Conservation (phyloP, 768 basidiomycete genomes). For the Rhodotorula diobovata region DNA sequence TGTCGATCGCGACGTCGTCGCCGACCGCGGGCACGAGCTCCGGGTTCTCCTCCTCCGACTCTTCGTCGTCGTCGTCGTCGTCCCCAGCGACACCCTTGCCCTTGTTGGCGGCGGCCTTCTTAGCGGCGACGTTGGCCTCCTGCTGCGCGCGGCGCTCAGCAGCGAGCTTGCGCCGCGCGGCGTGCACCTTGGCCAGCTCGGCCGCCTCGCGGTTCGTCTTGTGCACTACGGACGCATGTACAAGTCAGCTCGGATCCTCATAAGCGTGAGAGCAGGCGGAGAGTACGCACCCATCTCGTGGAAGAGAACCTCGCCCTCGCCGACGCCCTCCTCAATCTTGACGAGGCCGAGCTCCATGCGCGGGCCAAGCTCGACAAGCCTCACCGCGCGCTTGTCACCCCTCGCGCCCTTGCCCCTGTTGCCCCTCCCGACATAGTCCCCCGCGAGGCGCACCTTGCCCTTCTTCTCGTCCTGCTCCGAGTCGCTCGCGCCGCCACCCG, state of each 20-base stretch:
- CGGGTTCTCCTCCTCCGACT: conserved; percentile 41
- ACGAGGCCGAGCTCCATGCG: conserved; percentile 86
- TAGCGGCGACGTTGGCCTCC: conserved; percentile 80
- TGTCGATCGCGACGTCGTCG: conserved; percentile 38
- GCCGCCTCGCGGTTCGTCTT: conserved; percentile 53
- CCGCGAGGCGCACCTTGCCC: conserved; percentile 67
- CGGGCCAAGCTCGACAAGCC: conserved; percentile 89
- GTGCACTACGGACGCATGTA: conserved; percentile 67
- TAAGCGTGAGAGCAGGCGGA: neutral
- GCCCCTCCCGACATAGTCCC: conserved; percentile 90
- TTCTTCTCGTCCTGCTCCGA: conserved; percentile 65
- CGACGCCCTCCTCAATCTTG: conserved; percentile 89
- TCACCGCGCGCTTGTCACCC: conserved; percentile 83
- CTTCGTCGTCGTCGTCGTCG: conserved; percentile 46
- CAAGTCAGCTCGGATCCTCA: no score
- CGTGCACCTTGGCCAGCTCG: conserved; percentile 62
- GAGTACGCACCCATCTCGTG: conserved; percentile 77
- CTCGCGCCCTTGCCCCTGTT: conserved; percentile 60
- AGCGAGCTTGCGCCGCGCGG: conserved; percentile 65
- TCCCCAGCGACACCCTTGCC: conserved; percentile 37
- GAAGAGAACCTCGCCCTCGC: conserved; percentile 88
- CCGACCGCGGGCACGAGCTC: conserved; percentile 47
- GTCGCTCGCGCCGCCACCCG: conserved; percentile 57
- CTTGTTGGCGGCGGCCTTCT: conserved; percentile 55
- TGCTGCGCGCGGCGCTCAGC: conserved; percentile 80